A percentile compares a stretch with the other conserved stretches of the same genome.
Evolutionary conservation across 352 stramenopile genomes (phyloP).

Genomic region (Elongisporangium prolatum): DNA sequence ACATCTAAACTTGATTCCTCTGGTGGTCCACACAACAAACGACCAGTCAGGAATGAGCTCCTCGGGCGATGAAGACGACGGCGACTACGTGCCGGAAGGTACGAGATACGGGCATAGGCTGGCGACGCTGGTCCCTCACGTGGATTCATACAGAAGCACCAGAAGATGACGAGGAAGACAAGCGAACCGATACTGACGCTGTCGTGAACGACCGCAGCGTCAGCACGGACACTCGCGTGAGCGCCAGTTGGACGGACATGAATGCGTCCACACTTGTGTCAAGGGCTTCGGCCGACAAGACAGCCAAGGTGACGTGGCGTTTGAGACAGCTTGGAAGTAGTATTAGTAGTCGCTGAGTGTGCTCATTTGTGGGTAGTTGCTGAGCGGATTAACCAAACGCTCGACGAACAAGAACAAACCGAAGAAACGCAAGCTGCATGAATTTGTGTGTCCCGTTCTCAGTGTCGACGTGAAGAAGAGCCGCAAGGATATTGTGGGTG

Average conservation of each 20-base stretch:
- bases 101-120: not conserved
- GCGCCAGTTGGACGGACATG: conserved; percentile 58
- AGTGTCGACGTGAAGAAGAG: conserved; percentile 60
- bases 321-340: too few relatives aligned
- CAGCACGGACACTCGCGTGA: conserved; percentile 28
- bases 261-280: conserved; percentile 61
- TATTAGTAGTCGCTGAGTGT: too few relatives aligned
- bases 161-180: conserved; percentile 1
- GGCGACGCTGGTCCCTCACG: not conserved
- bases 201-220: conserved; percentile 13
- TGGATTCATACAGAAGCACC: conserved; percentile 5
- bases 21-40: conserved; percentile 1
- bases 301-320: conserved; percentile 43
- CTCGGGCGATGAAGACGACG: conserved; percentile 55
- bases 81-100: conserved; percentile 72
- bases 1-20: too few relatives aligned
- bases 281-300: conserved; percentile 31
- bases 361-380: conserved; percentile 28
- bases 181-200: not conserved
- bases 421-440: conserved; percentile 55
- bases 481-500: conserved; percentile 33
- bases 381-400: conserved; percentile 46
- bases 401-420: conserved; percentile 29
- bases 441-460: conserved; percentile 69
- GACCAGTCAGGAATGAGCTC: conserved; percentile 45